Base-by-base conservation (phyloP, 768 basidiomycete species). In the Fomitopsis serialis region DNA sequence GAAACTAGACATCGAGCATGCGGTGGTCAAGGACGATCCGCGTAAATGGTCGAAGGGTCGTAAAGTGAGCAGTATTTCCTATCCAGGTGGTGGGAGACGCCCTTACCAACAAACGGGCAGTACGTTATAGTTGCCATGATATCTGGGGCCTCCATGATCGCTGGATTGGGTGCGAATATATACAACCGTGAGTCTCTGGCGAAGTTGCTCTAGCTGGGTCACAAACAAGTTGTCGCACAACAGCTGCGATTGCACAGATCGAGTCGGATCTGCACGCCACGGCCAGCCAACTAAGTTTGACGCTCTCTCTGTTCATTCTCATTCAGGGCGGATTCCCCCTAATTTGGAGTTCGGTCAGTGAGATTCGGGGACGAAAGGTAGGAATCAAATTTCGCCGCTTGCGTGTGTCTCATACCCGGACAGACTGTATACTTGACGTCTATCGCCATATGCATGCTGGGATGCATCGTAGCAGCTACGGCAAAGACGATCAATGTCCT, bases 301-400 rank as follows among this genome's bases (percentile, higher is more conserved):
- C 79, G 54, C 70, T 91, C 13, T 84, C 87, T 0, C 55, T 85
- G n/a, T 92, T 88, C 66, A 87, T 89, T 54, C 68, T 84, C 2
- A 60, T 88, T 11, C 90, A 92, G 65, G 89, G 90, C 2, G 65
- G 70, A 11, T 67, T 82, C 50, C 90, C 89, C 0, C 60, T 88
- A 11, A 34, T 85, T 3, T 90, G 89, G 89, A 79, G 75, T 50
- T 77, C 81, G 0, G 69, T 85, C 23, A 85, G 84, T 52, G 90
- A 92, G 67, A 78, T 92, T 29, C 83, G 81, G 61, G 90, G 89
- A 8, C 73, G 89, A 50, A 90, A 82, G 74, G 83, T 82, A 57
- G 21, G 74, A 64, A 25, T 10, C 22, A 17, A 21, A 23, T 23
- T 32, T 7, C 25, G 17, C 89, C 82, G 73, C 82, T 82, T 22